Base-by-base conservation (phyloP, 2,329 filamentous ascomycete species). In the Aspergillus pseudoglaucus region DNA sequence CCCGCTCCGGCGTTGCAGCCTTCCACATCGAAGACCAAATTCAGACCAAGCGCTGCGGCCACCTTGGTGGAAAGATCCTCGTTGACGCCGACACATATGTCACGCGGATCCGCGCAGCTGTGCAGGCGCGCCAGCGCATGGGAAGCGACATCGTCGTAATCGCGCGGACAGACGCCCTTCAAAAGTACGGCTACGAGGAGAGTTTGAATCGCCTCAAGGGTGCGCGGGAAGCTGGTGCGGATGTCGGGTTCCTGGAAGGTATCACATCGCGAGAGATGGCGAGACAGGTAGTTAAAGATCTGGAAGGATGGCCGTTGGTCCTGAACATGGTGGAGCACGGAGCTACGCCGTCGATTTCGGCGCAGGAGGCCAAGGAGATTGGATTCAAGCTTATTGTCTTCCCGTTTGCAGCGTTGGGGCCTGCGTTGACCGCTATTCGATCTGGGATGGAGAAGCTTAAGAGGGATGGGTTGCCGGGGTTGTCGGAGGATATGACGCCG, bases 1-100 rank as follows among this genome's bases (percentile, higher is more conserved):
- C 73, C 20, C 72, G 74, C 42, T 69, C 76, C 3, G 78, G 78
- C 20, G 74, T 81, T 2, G 78, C 79, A 1, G 78, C 69, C 8
- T 69, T 81, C 40, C 79, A 81, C 58, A 73, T 81, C 53, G 78
- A 82, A 61, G 79, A 81, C 60, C 76, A 81, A 58, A 71, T 80
- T 6, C 67, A 69, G 50, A 69, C 64, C 14, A 72, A 72, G 48
- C 63, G 68, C 15, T 72, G 69, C 48, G 68, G 69, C 2, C 68
- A 72, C 45, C 62, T 72, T 0, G 61, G 57, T 2, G 68, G 68
- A 33, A 72, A 72, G 52, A 59, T 66, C 33, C 62, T 72, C 7
- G 68, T 71, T 20, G 64, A 65, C 41, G 53, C 47, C 0, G 57
- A 59, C 1, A 64, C 63, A 2, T 71, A 64, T 47, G 57, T 60